phyloP scores from a whole-genome alignment of 768 basidiomycete species.

The Auricularia sp. region DNA sequence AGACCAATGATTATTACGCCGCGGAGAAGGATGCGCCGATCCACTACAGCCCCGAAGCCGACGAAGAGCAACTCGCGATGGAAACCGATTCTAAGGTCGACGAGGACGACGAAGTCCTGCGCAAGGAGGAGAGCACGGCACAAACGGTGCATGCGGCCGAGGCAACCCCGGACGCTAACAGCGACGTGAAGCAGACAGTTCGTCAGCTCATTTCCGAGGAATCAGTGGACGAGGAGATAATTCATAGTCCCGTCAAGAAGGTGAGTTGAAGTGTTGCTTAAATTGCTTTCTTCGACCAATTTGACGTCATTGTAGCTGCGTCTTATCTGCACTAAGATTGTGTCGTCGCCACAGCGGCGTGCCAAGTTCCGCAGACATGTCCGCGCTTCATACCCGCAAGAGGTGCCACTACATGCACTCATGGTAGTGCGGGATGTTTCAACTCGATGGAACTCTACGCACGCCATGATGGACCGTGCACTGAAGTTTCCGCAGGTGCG shows the following conservation, averaged over 20 bases:
- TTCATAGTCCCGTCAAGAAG: slow-evolving; percentile 10
- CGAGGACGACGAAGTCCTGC: not conserved
- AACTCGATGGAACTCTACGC: slow-evolving; percentile 27
- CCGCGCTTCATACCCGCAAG: slow-evolving; percentile 8
- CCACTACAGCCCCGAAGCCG: slow-evolving; percentile 19
- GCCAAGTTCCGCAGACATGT: slow-evolving; percentile 13
- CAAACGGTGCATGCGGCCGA: not conserved
- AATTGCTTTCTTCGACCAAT: not conserved
- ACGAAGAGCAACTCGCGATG: slow-evolving; percentile 14
- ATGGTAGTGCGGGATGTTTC: slow-evolving; percentile 24
- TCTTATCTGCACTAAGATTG: slow-evolving; percentile 22
- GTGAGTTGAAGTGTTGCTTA: slow-evolving; percentile 1
- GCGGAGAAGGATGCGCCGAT: slow-evolving; percentile 20
- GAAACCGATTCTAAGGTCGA: slow-evolving; percentile 10
- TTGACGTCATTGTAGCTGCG: slow-evolving; percentile 15
- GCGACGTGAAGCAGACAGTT: not conserved
- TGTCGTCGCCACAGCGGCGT: slow-evolving; percentile 22
- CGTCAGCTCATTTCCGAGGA: not conserved
- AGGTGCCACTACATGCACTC: slow-evolving; percentile 8
- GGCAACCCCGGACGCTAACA: not conserved
- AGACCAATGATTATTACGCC: slow-evolving; percentile 18
- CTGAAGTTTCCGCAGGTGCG: slow-evolving; percentile 17
- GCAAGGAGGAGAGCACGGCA: slow-evolving; percentile 14
- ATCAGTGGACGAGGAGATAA: not conserved
- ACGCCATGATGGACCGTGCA: slow-evolving; percentile 24